Percentiles rank a stretch among this genome's conserved stretches.
Conservation (phyloP, 169 alveolate genomes). For the Nephromyces sp. region DNA sequence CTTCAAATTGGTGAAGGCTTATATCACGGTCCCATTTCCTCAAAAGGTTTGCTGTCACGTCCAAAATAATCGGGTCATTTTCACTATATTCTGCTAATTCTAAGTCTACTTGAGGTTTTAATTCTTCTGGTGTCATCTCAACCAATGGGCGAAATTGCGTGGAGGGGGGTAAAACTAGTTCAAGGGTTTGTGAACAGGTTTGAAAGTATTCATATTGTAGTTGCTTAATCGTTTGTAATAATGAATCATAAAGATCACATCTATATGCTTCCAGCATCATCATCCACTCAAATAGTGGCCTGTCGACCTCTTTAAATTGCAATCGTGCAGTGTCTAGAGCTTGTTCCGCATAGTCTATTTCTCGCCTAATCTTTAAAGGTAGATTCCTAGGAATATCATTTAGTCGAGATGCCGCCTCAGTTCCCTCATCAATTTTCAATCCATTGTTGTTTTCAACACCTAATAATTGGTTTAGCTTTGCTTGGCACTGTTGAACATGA, state of each 20-base stretch:
- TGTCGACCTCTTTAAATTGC: constrained; percentile 7
- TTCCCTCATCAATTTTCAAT: background rate
- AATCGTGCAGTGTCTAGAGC: constrained; percentile 14
- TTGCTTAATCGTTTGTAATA: constrained; percentile 33
- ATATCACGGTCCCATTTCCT: background rate
- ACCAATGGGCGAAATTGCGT: constrained; percentile 52
- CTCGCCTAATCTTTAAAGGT: background rate
- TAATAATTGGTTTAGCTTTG: background rate
- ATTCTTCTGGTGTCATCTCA: constrained; percentile 48
- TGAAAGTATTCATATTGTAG: constrained; percentile 48
- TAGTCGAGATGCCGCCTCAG: background rate
- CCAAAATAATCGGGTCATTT: background rate
- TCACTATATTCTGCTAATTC: background rate
- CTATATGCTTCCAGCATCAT: constrained; percentile 24
- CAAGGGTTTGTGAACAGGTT: constrained; percentile 34
- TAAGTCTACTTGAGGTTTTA: constrained; percentile 30
- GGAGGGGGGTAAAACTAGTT: constrained; percentile 30
- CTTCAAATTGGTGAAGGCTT: background rate
- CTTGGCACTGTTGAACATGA: background rate
- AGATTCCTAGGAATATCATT: no score
- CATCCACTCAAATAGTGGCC: constrained; percentile 35
- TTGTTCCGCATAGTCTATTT: constrained; percentile 6
- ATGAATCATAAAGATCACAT: constrained; percentile 30
- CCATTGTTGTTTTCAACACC: background rate
- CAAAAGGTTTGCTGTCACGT: background rate